These are phyloP conservation scores for Phaseolus coccineus DNA, from an alignment of 331 rosid genomes.

Conservation along the genomic window DNA sequence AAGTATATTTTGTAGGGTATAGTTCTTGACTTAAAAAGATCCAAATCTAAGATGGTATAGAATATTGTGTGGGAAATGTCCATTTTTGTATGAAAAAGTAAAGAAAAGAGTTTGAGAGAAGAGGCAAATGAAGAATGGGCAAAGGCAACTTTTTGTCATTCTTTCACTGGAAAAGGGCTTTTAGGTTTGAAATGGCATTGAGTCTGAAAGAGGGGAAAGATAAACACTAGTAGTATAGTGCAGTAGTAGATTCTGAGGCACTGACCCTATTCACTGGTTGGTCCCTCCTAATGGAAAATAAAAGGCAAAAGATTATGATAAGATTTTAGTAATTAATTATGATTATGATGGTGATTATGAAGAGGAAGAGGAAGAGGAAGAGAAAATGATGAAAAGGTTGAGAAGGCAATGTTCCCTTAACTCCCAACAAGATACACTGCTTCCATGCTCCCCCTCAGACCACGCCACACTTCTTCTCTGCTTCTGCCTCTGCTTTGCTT, in stretches of 20 bases:
- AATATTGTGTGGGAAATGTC: not conserved
- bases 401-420: constrained; percentile 51
- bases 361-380: not conserved
- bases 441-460: constrained; percentile 33
- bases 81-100: not conserved
- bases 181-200: not conserved
- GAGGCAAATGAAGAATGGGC: constrained; percentile 9
- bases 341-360: too few relatives aligned
- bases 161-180: not conserved
- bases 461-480: constrained; percentile 35
- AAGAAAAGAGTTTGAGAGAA: not conserved
- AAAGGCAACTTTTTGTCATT: constrained; percentile 21
- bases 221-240: not conserved
- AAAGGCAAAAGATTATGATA: not conserved
- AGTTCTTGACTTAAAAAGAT: not conserved
- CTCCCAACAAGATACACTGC: constrained; percentile 42
- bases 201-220: not conserved
- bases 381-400: constrained; percentile 52
- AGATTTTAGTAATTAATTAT: not conserved
- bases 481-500: not conserved
- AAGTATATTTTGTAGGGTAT: not conserved
- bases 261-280: not conserved
- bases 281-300: not conserved
- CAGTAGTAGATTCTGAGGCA: not conserved
- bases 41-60: not conserved